Evolutionary conservation across 1,284 basidiomycete species (phyloP).

Genomic region (Ceratobasidium papillatum): DNA sequence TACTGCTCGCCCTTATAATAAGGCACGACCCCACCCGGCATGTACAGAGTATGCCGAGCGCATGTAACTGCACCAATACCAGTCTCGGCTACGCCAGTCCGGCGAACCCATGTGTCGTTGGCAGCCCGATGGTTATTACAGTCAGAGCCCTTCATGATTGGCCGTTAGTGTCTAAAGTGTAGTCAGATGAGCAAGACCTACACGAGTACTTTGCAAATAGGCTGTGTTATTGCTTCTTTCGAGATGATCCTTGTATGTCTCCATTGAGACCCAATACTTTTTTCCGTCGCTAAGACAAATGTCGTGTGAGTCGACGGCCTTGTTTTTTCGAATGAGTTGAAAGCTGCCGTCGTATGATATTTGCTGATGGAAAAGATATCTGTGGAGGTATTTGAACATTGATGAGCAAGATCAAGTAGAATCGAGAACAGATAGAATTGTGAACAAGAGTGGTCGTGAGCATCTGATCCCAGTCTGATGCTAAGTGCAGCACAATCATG

Average conservation of each 20-base stretch:
- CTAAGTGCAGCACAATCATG: no score
- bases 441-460: background rate
- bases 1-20: background rate
- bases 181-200: background rate
- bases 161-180: no score
- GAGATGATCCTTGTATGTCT: background rate
- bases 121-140: constrained; percentile 14
- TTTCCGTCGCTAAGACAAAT: background rate
- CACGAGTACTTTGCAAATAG: background rate
- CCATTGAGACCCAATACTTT: background rate
- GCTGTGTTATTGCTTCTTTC: no score
- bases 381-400: background rate
- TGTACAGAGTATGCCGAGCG: background rate
- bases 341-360: constrained; percentile 3
- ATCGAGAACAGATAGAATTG: background rate
- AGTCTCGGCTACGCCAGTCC: background rate
- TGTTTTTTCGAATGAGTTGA: constrained; percentile 1
- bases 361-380: background rate
- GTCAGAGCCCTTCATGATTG: background rate
- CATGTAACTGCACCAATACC: constrained; percentile 10
- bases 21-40: background rate
- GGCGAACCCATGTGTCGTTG: background rate
- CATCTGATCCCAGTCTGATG: no score
- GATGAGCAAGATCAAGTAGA: background rate
- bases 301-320: background rate